Conservation (phyloP, 352 stramenopile species). For the Globisporangium splendens region DNA sequence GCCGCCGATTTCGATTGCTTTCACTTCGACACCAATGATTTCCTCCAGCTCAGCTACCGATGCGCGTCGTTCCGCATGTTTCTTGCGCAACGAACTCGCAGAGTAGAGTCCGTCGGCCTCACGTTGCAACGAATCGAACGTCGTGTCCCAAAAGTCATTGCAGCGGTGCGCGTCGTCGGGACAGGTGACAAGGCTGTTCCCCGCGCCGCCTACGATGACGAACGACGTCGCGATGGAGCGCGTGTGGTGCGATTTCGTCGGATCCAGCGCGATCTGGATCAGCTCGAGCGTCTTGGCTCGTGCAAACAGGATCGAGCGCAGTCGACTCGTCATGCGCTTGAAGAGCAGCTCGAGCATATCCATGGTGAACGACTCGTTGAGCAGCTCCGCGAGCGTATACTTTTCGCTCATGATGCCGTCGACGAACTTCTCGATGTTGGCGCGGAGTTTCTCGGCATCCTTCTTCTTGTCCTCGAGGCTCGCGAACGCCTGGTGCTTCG, state of each 20-base stretch:
- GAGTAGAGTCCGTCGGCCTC: conserved; percentile 50
- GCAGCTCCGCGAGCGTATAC: conserved; percentile 55
- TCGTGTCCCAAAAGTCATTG: conserved; percentile 59
- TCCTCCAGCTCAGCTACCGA: conserved; percentile 68
- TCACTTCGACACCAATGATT: conserved; percentile 73
- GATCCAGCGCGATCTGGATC: conserved; percentile 59
- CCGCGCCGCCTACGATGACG: conserved; percentile 62
- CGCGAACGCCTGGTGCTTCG: conserved; percentile 20
- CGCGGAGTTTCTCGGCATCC: conserved; percentile 49
- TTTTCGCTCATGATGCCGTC: conserved; percentile 70
- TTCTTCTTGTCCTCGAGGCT: conserved; percentile 43
- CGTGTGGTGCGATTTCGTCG: conserved; percentile 51
- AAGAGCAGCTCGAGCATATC: conserved; percentile 85
- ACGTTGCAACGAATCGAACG: conserved; percentile 60
- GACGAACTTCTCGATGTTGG: conserved; percentile 81
- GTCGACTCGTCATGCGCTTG: conserved; percentile 79
- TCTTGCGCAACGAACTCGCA: conserved; percentile 30
- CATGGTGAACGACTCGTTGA: conserved; percentile 81
- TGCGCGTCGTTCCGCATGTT: conserved; percentile 36
- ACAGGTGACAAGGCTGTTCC: conserved; percentile 53
- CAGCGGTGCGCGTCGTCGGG: conserved; percentile 50
- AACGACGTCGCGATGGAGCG: conserved; percentile 71
- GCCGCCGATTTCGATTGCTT: conserved; percentile 67
- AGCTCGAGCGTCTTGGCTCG: conserved; percentile 71
- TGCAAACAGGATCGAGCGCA: conserved; percentile 73